phyloP scores from a whole-genome alignment of 306 rosid genomes.

The Senna tora region DNA sequence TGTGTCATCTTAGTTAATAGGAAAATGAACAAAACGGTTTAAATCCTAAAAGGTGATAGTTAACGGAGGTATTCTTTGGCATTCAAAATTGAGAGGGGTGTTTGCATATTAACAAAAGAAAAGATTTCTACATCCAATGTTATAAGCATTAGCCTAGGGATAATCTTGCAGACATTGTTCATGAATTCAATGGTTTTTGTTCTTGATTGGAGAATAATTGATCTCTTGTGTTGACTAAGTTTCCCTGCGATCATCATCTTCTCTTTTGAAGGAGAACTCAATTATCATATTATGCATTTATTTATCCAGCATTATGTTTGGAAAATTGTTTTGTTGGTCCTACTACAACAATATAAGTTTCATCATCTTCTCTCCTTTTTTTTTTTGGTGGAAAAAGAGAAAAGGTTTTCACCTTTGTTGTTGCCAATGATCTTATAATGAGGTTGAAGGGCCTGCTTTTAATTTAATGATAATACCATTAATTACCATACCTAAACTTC shows the following conservation, averaged over 20 bases:
- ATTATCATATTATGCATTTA: conserved; percentile 2
- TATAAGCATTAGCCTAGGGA: neutral
- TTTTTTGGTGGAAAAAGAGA: neutral
- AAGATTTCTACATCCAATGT: conserved; percentile 6
- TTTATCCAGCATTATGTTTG: conserved; percentile 24
- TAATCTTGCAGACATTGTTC: conserved; percentile 2
- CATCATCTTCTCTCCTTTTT: neutral
- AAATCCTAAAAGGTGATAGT: too few relatives aligned
- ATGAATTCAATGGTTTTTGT: conserved; percentile 15
- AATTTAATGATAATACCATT: conserved; percentile 35
- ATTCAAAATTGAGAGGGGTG: too few relatives aligned
- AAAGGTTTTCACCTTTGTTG: conserved; percentile 12
- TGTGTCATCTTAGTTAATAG: too few relatives aligned
- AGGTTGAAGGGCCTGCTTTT: conserved; percentile 30
- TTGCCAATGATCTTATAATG: conserved; percentile 4
- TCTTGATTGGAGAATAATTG: conserved; percentile 4
- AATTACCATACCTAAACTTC: conserved; percentile 31
- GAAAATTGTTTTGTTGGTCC: neutral
- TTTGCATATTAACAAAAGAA: neutral
- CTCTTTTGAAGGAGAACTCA: conserved; percentile 21
- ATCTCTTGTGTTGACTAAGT: conserved; percentile 5
- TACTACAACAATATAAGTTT: conserved; percentile 3
- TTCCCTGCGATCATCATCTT: conserved; percentile 24
- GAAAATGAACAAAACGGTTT: too few relatives aligned
- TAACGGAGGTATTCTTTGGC: too few relatives aligned